Conservation (phyloP, 2,329 filamentous ascomycete genomes). For the Ophiosphaerella korrae region DNA sequence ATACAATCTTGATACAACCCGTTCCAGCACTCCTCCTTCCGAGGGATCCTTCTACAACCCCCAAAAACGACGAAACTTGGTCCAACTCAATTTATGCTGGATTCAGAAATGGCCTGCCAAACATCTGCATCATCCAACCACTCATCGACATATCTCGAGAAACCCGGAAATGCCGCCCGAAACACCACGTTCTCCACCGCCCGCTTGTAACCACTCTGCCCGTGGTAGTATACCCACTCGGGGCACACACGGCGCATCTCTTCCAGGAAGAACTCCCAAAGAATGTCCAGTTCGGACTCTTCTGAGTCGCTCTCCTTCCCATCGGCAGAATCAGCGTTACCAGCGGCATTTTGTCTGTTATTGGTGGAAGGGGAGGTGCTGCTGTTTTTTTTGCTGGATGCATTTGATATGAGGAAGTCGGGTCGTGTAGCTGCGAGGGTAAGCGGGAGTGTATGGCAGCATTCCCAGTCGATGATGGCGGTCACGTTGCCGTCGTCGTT, state of each 20-base stretch:
- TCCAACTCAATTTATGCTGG: not conserved
- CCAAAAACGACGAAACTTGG: no score
- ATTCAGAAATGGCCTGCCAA: no score
- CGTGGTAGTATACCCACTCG: not conserved
- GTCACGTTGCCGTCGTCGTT: not conserved
- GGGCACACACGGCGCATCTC: not conserved
- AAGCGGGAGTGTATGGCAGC: not conserved
- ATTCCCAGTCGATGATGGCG: not conserved
- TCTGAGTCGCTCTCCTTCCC: not conserved
- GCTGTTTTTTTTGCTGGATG: no score
- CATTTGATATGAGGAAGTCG: not conserved
- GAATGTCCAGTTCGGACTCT: not conserved
- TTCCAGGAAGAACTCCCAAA: not conserved
- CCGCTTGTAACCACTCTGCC: not conserved
- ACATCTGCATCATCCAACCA: no score
- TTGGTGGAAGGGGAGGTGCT: no score
- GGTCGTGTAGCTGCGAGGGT: not conserved
- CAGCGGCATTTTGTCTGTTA: no score
- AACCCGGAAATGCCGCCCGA: not conserved
- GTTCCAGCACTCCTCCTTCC: no score
- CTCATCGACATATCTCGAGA: not conserved
- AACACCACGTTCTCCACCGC: not conserved
- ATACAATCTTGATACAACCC: no score
- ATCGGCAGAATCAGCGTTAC: no score
- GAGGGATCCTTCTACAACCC: no score